Evolutionary conservation across 192 early-diverging fungal species (phyloP).

Genomic region (Funneliformis mosseae): DNA sequence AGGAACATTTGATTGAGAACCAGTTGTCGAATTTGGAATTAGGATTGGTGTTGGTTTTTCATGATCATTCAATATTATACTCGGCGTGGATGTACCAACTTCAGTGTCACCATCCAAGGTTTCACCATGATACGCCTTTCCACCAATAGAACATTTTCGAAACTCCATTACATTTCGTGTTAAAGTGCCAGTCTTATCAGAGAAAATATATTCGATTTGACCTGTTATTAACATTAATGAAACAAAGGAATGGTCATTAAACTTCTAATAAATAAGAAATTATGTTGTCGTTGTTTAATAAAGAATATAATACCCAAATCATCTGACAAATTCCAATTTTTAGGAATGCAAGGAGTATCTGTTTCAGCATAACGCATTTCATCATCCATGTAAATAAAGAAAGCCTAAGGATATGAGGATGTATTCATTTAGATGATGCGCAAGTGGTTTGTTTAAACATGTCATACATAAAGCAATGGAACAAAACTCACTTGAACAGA

Average conservation of each 20-base stretch:
- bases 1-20: neutral
- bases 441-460: neutral
- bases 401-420: conserved; percentile 50
- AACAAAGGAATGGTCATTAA: neutral
- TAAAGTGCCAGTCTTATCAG: conserved; percentile 82
- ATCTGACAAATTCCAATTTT: conserved; percentile 71
- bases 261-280: neutral
- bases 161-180: conserved; percentile 85
- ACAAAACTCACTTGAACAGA: conserved; percentile 52
- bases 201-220: conserved; percentile 83
- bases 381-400: conserved; percentile 68
- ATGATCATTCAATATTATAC: neutral
- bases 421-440: neutral
- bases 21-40: neutral
- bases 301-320: conserved; percentile 53
- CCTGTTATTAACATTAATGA: conserved; percentile 36
- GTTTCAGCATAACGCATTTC: conserved; percentile 64
- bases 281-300: too few species aligned
- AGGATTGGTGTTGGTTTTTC: neutral
- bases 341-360: conserved; percentile 63
- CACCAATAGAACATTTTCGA: conserved; percentile 66
- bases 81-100: neutral
- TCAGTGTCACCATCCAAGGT: neutral
- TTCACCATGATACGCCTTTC: conserved; percentile 51
- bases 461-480: neutral